phyloP scores from a whole-genome alignment of 306 rosid genomes.

The Dalbergia cultrata region DNA sequence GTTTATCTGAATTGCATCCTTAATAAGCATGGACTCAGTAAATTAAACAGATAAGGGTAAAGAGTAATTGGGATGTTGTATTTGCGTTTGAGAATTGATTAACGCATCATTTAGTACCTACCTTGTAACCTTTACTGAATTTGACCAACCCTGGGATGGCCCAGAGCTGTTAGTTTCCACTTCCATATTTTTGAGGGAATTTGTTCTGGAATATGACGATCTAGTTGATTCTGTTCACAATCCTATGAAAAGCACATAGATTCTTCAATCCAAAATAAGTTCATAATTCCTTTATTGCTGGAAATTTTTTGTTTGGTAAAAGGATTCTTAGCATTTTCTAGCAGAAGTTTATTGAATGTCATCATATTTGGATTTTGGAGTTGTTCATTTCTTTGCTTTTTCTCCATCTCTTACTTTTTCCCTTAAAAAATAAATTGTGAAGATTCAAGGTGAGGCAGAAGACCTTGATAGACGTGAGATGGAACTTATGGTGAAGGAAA shows the following conservation, averaged over 20 bases:
- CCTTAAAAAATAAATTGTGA: constrained; percentile 38
- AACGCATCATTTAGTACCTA: background rate
- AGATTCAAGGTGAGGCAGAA: constrained; percentile 87
- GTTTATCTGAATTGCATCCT: constrained; percentile 39
- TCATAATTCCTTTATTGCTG: constrained; percentile 1
- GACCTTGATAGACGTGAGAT: constrained; percentile 78
- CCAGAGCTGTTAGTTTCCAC: constrained; percentile 17
- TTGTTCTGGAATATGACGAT: constrained; percentile 7
- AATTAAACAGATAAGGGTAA: constrained; percentile 30
- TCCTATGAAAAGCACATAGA: background rate
- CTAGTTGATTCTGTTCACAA: background rate
- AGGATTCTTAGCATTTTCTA: constrained; percentile 10
- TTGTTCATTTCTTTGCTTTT: constrained; percentile 27
- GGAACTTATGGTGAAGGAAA: constrained; percentile 76
- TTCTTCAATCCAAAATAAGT: background rate
- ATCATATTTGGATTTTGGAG: constrained; percentile 19
- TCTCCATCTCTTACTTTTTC: background rate
- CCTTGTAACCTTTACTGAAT: constrained; percentile 1
- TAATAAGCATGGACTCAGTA: constrained; percentile 23
- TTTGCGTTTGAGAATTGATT: constrained; percentile 14
- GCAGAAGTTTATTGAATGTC: constrained; percentile 12
- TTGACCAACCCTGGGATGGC: constrained; percentile 28
- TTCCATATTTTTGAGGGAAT: constrained; percentile 17
- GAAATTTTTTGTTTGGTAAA: constrained; percentile 3
- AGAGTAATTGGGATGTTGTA: background rate